A percentile compares a stretch with the other conserved stretches of the same genome.
Evolutionary conservation across 176 grass and related monocot genomes (phyloP).

Genomic region (Urochloa ruziziensis): DNA sequence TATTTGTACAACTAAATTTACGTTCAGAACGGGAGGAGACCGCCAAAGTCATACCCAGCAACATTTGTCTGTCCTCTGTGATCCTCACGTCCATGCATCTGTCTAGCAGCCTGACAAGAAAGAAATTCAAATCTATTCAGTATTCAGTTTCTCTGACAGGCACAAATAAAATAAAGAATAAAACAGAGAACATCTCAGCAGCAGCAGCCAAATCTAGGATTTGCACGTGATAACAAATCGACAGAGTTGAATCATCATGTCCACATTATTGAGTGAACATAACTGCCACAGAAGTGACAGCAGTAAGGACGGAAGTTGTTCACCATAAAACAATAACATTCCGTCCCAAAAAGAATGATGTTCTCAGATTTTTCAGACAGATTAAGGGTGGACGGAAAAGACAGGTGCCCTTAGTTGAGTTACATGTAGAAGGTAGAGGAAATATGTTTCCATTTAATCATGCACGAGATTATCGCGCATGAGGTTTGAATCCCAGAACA

Average conservation of each 20-base stretch:
- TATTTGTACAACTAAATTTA: background rate
- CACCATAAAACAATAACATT: too few relatives aligned
- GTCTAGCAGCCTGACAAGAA: conserved; percentile 51
- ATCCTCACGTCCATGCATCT: conserved; percentile 52
- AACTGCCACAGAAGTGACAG: conserved; percentile 19
- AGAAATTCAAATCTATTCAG: conserved; percentile 28
- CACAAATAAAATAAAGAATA: conserved; percentile 17
- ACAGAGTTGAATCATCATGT: background rate
- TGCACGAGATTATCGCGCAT: too few relatives aligned
- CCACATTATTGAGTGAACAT: conserved; percentile 11
- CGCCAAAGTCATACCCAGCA: conserved; percentile 44
- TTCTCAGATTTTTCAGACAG: too few relatives aligned
- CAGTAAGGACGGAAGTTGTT: background rate
- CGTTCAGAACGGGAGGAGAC: background rate
- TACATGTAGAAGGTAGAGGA: too few relatives aligned
- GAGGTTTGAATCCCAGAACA: too few relatives aligned
- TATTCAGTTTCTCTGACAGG: background rate
- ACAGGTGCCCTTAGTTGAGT: too few relatives aligned
- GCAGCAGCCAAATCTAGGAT: background rate
- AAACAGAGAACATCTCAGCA: conserved; percentile 18
- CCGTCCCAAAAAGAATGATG: too few relatives aligned
- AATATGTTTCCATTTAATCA: too few relatives aligned
- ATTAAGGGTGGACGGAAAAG: too few relatives aligned
- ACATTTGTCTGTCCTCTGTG: conserved; percentile 38
- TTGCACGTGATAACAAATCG: conserved; percentile 7